Conservation (phyloP, 345 rosid species). For the Populus alba region DNA sequence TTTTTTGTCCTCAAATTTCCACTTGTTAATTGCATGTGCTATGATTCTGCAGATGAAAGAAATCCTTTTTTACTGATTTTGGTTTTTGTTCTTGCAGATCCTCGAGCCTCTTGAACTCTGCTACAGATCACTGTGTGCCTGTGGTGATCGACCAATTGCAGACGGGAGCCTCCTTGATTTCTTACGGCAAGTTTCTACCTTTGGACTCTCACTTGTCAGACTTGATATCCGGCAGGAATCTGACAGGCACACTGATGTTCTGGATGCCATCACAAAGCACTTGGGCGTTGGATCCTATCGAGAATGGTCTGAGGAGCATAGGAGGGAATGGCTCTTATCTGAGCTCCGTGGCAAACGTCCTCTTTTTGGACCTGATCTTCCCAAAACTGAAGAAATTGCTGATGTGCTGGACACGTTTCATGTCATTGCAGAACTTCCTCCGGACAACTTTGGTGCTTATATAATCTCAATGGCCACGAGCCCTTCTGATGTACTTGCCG, state of each 20-base stretch:
- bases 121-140: slow-evolving; percentile 81
- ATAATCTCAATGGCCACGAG: slow-evolving; percentile 36
- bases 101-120: slow-evolving; percentile 97
- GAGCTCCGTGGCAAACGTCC: slow-evolving; percentile 93
- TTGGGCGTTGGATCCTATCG: slow-evolving; percentile 77
- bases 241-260: slow-evolving; percentile 89
- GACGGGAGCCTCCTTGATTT: slow-evolving; percentile 99
- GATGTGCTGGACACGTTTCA: slow-evolving; percentile 28
- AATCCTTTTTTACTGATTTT: slow-evolving; percentile 9
- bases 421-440: slow-evolving; percentile 35
- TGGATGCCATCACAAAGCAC: slow-evolving; percentile 88
- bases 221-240: slow-evolving; percentile 98
- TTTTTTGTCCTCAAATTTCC: neutral
- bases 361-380: slow-evolving; percentile 89
- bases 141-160: slow-evolving; percentile 91
- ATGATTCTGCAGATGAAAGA: neutral
- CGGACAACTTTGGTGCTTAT: slow-evolving; percentile 33
- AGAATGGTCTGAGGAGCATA: slow-evolving; percentile 83
- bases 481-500: slow-evolving; percentile 33
- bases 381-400: slow-evolving; percentile 85
- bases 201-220: slow-evolving; percentile 88
- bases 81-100: slow-evolving; percentile 47
- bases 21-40: neutral
- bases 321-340: slow-evolving; percentile 90
- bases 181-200: slow-evolving; percentile 93